These are phyloP conservation scores for Babesia ovis DNA, from an alignment of 169 alveolate species.

Conservation along the genomic window DNA sequence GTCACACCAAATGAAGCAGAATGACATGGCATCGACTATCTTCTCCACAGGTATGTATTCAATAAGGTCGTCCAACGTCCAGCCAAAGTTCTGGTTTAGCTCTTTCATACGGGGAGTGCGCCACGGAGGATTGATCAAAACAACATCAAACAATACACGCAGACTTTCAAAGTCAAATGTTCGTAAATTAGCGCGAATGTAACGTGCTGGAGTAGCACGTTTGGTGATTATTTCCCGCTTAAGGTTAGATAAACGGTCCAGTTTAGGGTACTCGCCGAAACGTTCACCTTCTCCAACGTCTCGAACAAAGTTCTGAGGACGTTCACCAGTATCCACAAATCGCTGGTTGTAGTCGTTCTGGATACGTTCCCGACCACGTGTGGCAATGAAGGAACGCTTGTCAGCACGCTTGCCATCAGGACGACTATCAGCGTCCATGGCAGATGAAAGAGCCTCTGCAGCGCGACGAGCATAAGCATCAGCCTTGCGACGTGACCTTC, in stretches of 20 bases:
- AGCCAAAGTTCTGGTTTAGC: slow-evolving; percentile 43
- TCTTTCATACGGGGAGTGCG: slow-evolving; percentile 53
- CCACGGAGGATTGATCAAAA: slow-evolving; percentile 92
- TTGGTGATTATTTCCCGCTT: slow-evolving; percentile 84
- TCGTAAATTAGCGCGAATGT: slow-evolving; percentile 83
- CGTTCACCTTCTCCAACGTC: slow-evolving; percentile 85
- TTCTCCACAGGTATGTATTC: slow-evolving; percentile 80
- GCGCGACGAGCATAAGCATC: slow-evolving; percentile 1
- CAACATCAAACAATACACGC: slow-evolving; percentile 87
- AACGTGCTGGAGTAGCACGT: slow-evolving; percentile 87
- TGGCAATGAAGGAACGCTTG: slow-evolving; percentile 3
- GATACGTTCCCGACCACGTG: slow-evolving; percentile 72
- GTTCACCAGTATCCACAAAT: slow-evolving; percentile 88
- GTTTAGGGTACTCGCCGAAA: slow-evolving; percentile 85
- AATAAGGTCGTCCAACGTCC: slow-evolving; percentile 71
- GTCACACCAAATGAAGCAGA: slow-evolving; percentile 90
- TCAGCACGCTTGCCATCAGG: slow-evolving; percentile 6
- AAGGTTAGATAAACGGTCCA: slow-evolving; percentile 83
- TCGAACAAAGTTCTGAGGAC: slow-evolving; percentile 90
- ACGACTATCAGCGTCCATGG: not conserved
- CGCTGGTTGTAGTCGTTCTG: slow-evolving; percentile 87
- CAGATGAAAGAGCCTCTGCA: not conserved
- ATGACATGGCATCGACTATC: slow-evolving; percentile 87
- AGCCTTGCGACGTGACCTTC: slow-evolving; percentile 12
- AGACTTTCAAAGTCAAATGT: slow-evolving; percentile 79